These are phyloP conservation scores for Chrysanthemum makinoi DNA, from an alignment of 129 eudicot species.

Conservation along the genomic window DNA sequence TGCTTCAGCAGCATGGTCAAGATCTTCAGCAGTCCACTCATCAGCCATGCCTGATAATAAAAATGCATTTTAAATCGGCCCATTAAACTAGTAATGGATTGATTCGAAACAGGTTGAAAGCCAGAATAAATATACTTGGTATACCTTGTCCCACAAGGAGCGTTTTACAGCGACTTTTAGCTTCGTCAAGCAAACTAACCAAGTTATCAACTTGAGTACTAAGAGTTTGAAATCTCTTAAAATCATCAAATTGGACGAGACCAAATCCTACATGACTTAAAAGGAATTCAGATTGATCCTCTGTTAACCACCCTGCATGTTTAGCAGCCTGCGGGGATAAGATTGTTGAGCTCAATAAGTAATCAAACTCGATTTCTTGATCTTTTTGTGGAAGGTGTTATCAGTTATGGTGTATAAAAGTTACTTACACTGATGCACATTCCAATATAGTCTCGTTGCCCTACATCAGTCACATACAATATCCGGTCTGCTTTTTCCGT, in stretches of 20 bases:
- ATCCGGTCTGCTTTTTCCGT: not conserved
- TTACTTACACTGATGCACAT: not conserved
- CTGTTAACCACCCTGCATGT: not conserved
- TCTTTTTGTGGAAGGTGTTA: not conserved
- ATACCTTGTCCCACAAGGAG: not conserved
- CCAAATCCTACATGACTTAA: not conserved
- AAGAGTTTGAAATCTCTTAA: not conserved
- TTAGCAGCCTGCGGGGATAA: not conserved
- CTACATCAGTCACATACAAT: not conserved
- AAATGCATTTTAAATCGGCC: not conserved
- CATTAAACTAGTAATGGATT: not conserved
- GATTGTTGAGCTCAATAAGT: not conserved
- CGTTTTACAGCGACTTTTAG: not conserved
- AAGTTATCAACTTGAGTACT: not conserved
- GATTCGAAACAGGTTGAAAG: not conserved
- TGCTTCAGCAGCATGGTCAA: not conserved
- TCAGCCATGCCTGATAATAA: not conserved
- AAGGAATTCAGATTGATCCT: not conserved
- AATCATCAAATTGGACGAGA: not conserved
- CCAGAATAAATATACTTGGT: not conserved
- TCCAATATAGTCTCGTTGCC: not conserved
- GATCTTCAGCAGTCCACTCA: not conserved
- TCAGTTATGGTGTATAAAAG: not conserved
- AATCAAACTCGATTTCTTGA: not conserved
- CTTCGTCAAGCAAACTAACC: not conserved